These are phyloP conservation scores for Tuber calosporum DNA, from an alignment of 495 filamentous ascomycete genomes.

Conservation along the genomic window DNA sequence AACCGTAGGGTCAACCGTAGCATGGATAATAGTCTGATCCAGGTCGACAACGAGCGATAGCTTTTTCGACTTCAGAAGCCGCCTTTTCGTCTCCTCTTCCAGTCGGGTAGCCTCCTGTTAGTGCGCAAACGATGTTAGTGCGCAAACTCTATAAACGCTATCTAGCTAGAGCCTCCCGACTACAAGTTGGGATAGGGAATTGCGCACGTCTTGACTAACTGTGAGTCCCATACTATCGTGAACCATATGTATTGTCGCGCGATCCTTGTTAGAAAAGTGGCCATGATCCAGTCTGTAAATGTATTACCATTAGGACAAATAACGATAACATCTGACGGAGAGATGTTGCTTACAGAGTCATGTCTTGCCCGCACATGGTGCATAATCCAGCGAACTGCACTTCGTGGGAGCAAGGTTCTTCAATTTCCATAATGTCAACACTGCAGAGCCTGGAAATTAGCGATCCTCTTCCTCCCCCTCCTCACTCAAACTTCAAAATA, in stretches of 20 bases:
- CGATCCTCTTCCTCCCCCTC: neutral
- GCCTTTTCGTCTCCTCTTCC: slow-evolving; percentile 76
- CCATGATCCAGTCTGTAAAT: slow-evolving; percentile 44
- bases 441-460: slow-evolving; percentile 34
- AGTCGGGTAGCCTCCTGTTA: slow-evolving; percentile 63
- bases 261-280: slow-evolving; percentile 53
- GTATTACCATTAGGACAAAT: neutral
- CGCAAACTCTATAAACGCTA: slow-evolving; percentile 5
- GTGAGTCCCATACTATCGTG: slow-evolving; percentile 80
- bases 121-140: slow-evolving; percentile 14
- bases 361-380: slow-evolving; percentile 89
- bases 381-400: slow-evolving; percentile 87
- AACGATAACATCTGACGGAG: neutral
- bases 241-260: slow-evolving; percentile 85
- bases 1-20: slow-evolving; percentile 91
- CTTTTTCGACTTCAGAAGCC: slow-evolving; percentile 69
- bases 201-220: slow-evolving; percentile 45
- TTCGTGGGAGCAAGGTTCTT: slow-evolving; percentile 85
- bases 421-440: slow-evolving; percentile 63
- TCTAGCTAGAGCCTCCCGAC: neutral
- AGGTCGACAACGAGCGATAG: slow-evolving; percentile 93
- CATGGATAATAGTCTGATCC: slow-evolving; percentile 97
- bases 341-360: slow-evolving; percentile 61
- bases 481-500: neutral
- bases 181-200: neutral